A percentile compares a stretch with the other conserved stretches of the same genome.
Conservation (phyloP, 352 stramenopile genomes). For the Globisporangium iwayamae region DNA sequence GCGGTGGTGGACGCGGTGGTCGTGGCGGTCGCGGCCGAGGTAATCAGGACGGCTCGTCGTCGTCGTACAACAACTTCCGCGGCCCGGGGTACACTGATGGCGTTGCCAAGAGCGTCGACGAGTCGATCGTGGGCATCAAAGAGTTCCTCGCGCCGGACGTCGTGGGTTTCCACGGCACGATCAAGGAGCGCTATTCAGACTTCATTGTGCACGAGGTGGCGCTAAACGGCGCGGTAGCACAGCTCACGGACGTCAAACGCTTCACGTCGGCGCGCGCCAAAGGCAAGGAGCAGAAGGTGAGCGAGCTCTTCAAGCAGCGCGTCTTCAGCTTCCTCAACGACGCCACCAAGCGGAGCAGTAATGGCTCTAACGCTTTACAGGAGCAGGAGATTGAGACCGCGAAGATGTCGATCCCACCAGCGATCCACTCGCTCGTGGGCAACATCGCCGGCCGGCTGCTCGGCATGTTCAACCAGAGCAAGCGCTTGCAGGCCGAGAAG, state of each 20-base stretch:
- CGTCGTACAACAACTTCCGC: slow-evolving; percentile 37
- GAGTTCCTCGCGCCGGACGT: slow-evolving; percentile 59
- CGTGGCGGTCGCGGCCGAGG: slow-evolving; percentile 18
- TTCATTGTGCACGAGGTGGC: slow-evolving; percentile 90
- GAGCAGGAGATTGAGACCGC: slow-evolving; percentile 9
- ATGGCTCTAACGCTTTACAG: background rate
- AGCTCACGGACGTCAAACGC: slow-evolving; percentile 60
- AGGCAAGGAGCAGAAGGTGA: slow-evolving; percentile 58
- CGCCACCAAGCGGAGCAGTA: slow-evolving; percentile 21
- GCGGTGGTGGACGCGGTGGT: slow-evolving; percentile 17
- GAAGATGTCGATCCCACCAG: slow-evolving; percentile 29
- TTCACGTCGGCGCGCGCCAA: slow-evolving; percentile 25
- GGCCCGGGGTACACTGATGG: slow-evolving; percentile 71
- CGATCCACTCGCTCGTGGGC: slow-evolving; percentile 51
- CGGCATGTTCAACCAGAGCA: slow-evolving; percentile 63
- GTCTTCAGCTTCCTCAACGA: slow-evolving; percentile 61
- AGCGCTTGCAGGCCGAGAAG: slow-evolving; percentile 31
- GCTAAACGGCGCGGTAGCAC: slow-evolving; percentile 45
- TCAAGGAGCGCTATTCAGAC: slow-evolving; percentile 91
- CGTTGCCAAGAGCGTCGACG: slow-evolving; percentile 68
- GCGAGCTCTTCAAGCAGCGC: slow-evolving; percentile 75
- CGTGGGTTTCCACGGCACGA: slow-evolving; percentile 74
- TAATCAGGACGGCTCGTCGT: slow-evolving; percentile 16
- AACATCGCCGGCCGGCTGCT: slow-evolving; percentile 53
- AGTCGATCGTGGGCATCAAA: slow-evolving; percentile 70